Base-by-base conservation (phyloP, 2,329 filamentous ascomycete genomes). In the Hypoxylon rubiginosum region DNA sequence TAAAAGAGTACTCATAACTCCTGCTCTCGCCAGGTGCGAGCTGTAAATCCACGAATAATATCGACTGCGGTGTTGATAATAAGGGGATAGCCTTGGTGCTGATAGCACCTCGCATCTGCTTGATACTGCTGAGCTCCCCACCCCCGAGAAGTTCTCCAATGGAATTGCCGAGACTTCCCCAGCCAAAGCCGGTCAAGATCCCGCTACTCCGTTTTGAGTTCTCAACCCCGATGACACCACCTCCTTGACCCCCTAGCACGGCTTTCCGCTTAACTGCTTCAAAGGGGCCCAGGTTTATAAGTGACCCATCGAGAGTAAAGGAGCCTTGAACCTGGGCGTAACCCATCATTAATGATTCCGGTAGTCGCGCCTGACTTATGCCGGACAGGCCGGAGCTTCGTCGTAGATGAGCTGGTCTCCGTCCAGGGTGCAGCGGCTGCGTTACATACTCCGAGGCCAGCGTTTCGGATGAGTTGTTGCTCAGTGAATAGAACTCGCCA, bases 211-310 rank as follows among this genome's bases (percentile, higher is more conserved):
- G 87, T 77, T 93, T 96, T 1, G 81, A 80, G 15, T 87, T 86
- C 70, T 97, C 92, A 9, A 97, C 82, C 10, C 93, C 93, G 53
- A 97, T 89, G 1, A 97, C 93, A 34, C 94, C 93, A 46, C 93
- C 93, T 36, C 92, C 93, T 74, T 97, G 93, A 1, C 92, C 92
- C 52, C 93, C 93, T 4, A 97, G 88, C 6, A 97, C 93, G 2
- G 92, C 94, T 80, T 97, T 97, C 64, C 94, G 88, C 79, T 99
- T 99, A 41, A 98, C 94, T 73, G 97, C 93, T 76, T 99, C 96
- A 73, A 99, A 99, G 0, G 92, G 92, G 0, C 89, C 89, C 41
- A 97, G 90, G 73, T 97, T 95, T 64, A 99, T 90, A 21, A 99
- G 82, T 1, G 96, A 97, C 0, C 94, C 94, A 75, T 99, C 96